These are phyloP conservation scores for Scheffersomyces stambukii DNA, from an alignment of 1,139 yeast genomes.

Conservation along the genomic window DNA sequence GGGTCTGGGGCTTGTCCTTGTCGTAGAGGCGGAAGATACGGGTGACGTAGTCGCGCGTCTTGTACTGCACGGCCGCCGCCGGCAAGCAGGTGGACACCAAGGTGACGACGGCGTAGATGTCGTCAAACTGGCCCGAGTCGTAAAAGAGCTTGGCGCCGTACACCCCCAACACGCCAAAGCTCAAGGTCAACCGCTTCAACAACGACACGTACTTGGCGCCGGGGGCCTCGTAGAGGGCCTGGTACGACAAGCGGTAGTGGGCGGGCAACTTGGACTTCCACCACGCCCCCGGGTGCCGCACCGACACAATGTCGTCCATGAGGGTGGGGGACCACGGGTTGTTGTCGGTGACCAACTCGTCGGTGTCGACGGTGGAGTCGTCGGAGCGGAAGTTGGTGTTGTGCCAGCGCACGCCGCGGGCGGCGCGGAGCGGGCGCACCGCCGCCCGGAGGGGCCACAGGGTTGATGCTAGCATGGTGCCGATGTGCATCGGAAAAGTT, in stretches of 20 bases:
- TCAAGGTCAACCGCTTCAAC: slow-evolving; percentile 49
- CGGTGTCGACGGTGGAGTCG: slow-evolving; percentile 39
- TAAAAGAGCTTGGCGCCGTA: slow-evolving; percentile 53
- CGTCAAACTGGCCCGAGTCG: slow-evolving; percentile 56
- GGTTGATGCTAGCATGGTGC: too few relatives aligned
- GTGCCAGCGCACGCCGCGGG: too few relatives aligned
- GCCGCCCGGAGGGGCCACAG: too few relatives aligned
- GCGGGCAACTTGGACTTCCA: slow-evolving; percentile 30
- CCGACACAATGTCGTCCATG: slow-evolving; percentile 32
- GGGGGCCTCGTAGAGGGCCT: slow-evolving; percentile 55
- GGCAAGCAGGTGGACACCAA: slow-evolving; percentile 42
- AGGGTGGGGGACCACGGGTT: slow-evolving; percentile 50
- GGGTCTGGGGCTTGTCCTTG: slow-evolving; percentile 58
- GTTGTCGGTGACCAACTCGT: slow-evolving; percentile 39
- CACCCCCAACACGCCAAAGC: slow-evolving; percentile 51
- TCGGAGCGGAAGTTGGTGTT: slow-evolving; percentile 24
- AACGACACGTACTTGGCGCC: slow-evolving; percentile 52
- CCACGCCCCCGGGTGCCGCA: slow-evolving; percentile 21
- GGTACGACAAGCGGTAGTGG: slow-evolving; percentile 48
- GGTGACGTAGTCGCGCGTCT: slow-evolving; percentile 66
- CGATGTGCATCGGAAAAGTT: neutral
- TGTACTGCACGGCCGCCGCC: slow-evolving; percentile 47
- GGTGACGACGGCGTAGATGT: slow-evolving; percentile 45
- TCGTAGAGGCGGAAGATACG: slow-evolving; percentile 69
- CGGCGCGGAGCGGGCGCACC: too few relatives aligned